phyloP scores from a whole-genome alignment of 2,329 filamentous ascomycete species.

The Leptoxyphium fumago region DNA sequence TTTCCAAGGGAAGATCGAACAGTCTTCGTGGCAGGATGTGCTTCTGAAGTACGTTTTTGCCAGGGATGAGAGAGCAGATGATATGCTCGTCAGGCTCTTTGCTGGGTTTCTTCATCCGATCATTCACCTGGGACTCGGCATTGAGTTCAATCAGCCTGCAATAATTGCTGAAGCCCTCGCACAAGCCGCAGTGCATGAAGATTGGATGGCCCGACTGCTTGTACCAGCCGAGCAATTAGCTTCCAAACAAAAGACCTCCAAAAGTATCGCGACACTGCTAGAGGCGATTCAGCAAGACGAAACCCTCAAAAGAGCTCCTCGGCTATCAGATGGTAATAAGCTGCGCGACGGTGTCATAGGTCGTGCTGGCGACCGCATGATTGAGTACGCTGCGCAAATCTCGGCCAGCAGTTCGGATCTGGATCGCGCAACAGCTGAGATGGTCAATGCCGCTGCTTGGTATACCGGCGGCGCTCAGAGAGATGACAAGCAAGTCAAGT shows the following conservation, averaged over 20 bases:
- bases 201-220: slow-evolving; percentile 42
- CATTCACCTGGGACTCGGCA: slow-evolving; percentile 71
- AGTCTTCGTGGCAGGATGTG: slow-evolving; percentile 45
- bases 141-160: slow-evolving; percentile 70
- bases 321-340: slow-evolving; percentile 45
- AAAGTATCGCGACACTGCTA: slow-evolving; percentile 44
- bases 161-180: slow-evolving; percentile 70
- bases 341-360: slow-evolving; percentile 55
- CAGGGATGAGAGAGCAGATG: slow-evolving; percentile 48
- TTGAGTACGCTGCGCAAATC: slow-evolving; percentile 44
- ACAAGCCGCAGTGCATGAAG: slow-evolving; percentile 55
- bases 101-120: slow-evolving; percentile 61
- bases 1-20: slow-evolving; percentile 59
- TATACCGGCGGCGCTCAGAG: slow-evolving; percentile 48
- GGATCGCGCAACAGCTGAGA: slow-evolving; percentile 44
- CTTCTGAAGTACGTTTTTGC: slow-evolving; percentile 56
- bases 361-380: slow-evolving; percentile 46
- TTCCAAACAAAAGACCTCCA: slow-evolving; percentile 11
- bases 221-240: slow-evolving; percentile 36
- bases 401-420: slow-evolving; percentile 38
- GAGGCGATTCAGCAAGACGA: slow-evolving; percentile 42
- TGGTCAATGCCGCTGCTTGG: slow-evolving; percentile 52
- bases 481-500: slow-evolving; percentile 50
- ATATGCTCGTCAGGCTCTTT: slow-evolving; percentile 54
- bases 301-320: slow-evolving; percentile 40